Evolutionary conservation across 2,329 filamentous ascomycete genomes (phyloP), one percentile per base, ranked within the genome.

Genomic region (Rutstroemia sp.): DNA sequence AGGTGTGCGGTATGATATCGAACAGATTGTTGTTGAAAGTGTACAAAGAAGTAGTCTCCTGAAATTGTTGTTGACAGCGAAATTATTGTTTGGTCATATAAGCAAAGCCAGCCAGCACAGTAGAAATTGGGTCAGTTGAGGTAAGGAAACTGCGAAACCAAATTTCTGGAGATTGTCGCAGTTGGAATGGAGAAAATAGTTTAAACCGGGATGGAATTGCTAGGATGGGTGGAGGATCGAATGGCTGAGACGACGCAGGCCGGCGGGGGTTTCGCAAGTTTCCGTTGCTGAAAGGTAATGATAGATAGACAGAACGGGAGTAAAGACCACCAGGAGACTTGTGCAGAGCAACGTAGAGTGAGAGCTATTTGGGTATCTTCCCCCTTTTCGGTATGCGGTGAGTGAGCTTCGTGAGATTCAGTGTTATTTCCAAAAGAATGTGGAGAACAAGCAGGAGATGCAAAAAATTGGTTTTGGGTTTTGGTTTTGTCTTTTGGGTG

Each of bases 201-300:
- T 55, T 55, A 45, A 51, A 55, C 53, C 53, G 10, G 53, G 53
- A 51, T 55, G 53, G 42, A 50, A 40, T 46, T 14, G 21, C 46
- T 23, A 50, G 52, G 36, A 54, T 54, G 27, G 27, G 36, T 40
- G 27, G 46, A 55, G 39, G 58, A 51, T 51, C 38, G 56, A 49
- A 56, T 54, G 46, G 52, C 52, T 48, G 48, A 56, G 49, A 44
- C 51, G 42, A 49, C 40, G 53, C 53, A 55, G 46, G 53, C 53
- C 30, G 48, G 56, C 40, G 51, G 56, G 47, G 36, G 48, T 44
- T 46, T 47, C 45, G 48, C 27, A 36, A 45, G 48, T 51, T 56
- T 59, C 51, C 57, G 57, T 48, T 56, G 27, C 6, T 23, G 17
- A 19, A 17, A 14, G 25, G 23, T 10, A 30, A 30, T 30, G 27